These are phyloP conservation scores for Boeremia lycopersici DNA, from an alignment of 2,329 filamentous ascomycete genomes.

Conservation along the genomic window DNA sequence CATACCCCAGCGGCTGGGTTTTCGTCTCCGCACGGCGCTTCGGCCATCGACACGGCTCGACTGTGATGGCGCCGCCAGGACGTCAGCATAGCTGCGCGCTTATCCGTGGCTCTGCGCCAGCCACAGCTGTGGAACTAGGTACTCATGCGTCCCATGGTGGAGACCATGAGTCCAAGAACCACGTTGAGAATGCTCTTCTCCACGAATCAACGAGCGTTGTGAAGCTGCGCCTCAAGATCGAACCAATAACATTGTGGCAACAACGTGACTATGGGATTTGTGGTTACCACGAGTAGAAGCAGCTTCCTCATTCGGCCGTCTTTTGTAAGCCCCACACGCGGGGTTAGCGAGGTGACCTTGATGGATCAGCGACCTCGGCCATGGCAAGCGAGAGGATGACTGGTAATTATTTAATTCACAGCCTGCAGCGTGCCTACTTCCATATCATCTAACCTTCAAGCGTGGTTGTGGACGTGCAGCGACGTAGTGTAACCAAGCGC, in stretches of 20 bases:
- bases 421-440: slow-evolving; percentile 1
- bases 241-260: too few species aligned
- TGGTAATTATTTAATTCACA: not conserved
- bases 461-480: slow-evolving; percentile 8
- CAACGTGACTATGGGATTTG: too few species aligned
- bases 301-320: slow-evolving; percentile 24
- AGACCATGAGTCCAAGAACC: too few species aligned
- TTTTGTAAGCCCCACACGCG: slow-evolving; percentile 22
- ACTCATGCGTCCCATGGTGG: too few species aligned
- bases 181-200: too few species aligned
- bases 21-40: slow-evolving; percentile 2
- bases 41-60: not conserved
- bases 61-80: not conserved
- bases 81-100: slow-evolving; percentile 7
- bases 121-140: slow-evolving; percentile 14
- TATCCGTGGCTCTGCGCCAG: slow-evolving; percentile 3
- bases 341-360: slow-evolving; percentile 27
- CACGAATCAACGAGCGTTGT: too few species aligned
- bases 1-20: slow-evolving; percentile 10
- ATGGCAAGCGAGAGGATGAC: slow-evolving; percentile 15
- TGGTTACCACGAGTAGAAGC: slow-evolving; percentile 10
- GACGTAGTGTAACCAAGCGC: slow-evolving; percentile 5
- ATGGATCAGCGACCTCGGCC: slow-evolving; percentile 27
- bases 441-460: slow-evolving; percentile 5
- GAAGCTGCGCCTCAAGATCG: too few species aligned